phyloP scores from a whole-genome alignment of 305 asterid genomes.

The Fraxinus albicans region DNA sequence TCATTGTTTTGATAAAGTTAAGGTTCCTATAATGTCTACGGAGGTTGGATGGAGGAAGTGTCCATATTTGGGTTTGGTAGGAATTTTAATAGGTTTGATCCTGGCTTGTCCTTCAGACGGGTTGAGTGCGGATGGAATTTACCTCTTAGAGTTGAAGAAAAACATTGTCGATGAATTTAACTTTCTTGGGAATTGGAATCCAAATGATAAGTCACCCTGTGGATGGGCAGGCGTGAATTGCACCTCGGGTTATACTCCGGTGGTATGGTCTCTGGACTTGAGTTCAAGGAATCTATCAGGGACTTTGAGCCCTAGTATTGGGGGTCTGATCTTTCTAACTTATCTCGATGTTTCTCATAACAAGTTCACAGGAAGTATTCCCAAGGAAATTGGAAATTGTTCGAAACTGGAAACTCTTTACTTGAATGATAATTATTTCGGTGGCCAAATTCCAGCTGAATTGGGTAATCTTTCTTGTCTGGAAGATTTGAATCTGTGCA shows the following conservation, averaged over 20 bases:
- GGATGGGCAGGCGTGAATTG: slow-evolving; percentile 80
- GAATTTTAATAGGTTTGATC: slow-evolving; percentile 34
- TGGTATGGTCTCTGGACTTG: slow-evolving; percentile 65
- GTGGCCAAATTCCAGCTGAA: slow-evolving; percentile 73
- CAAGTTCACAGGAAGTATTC: slow-evolving; percentile 56
- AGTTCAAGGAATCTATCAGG: slow-evolving; percentile 63
- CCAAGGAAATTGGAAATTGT: slow-evolving; percentile 68
- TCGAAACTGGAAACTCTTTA: slow-evolving; percentile 46
- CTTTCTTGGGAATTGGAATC: slow-evolving; percentile 62
- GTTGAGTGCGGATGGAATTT: slow-evolving; percentile 61
- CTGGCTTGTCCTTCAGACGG: slow-evolving; percentile 45
- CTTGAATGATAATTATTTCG: slow-evolving; percentile 55
- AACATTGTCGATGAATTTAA: slow-evolving; percentile 43
- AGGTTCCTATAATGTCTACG: slow-evolving; percentile 40
- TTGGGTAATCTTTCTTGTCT: slow-evolving; percentile 51
- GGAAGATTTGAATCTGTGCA: slow-evolving; percentile 55
- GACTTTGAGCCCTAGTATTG: slow-evolving; percentile 49
- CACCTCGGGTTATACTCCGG: slow-evolving; percentile 39
- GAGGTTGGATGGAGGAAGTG: slow-evolving; percentile 40
- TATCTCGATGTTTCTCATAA: slow-evolving; percentile 66
- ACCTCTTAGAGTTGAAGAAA: slow-evolving; percentile 68
- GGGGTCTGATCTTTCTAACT: slow-evolving; percentile 45
- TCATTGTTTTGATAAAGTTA: slow-evolving; percentile 20
- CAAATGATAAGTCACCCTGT: slow-evolving; percentile 67
- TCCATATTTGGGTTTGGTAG: slow-evolving; percentile 36